Conservation (phyloP, 1,284 basidiomycete genomes). For the Heterobasidion annosum region DNA sequence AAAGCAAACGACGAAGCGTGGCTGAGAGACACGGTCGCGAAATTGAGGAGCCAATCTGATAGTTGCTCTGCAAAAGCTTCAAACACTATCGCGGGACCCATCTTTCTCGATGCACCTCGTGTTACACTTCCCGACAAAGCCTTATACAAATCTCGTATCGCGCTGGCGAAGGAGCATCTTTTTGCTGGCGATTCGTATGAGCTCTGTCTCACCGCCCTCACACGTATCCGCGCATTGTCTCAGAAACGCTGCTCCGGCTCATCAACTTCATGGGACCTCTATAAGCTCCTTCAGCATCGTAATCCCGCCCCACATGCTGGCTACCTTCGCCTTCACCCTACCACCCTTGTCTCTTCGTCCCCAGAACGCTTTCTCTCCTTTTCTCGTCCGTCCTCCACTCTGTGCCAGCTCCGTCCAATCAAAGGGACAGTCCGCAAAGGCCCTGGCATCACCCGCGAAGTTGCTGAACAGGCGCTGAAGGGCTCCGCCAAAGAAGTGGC, state of each 20-base stretch:
- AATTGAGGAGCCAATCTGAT: constrained; percentile 14
- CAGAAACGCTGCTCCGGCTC: constrained; percentile 23
- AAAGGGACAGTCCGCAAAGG: constrained; percentile 83
- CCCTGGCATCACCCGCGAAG: constrained; percentile 48
- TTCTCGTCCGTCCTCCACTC: constrained; percentile 48
- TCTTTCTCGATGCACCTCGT: constrained; percentile 16
- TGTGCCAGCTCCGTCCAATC: constrained; percentile 88
- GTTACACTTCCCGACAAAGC: constrained; percentile 45
- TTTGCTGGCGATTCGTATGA: constrained; percentile 93
- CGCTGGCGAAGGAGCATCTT: constrained; percentile 68
- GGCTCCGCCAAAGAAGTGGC: constrained; percentile 89
- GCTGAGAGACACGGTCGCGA: constrained; percentile 33
- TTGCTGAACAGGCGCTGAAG: constrained; percentile 57
- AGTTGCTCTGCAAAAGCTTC: not conserved
- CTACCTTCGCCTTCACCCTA: constrained; percentile 66
- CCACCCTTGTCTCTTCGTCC: constrained; percentile 70
- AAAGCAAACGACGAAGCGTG: constrained; percentile 48
- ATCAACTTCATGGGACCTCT: constrained; percentile 59
- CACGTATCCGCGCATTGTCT: constrained; percentile 35
- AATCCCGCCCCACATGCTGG: constrained; percentile 93
- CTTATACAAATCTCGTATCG: constrained; percentile 67
- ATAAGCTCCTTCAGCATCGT: constrained; percentile 58
- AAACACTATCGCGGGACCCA: not conserved
- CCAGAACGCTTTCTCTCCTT: constrained; percentile 94
- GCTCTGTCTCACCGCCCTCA: constrained; percentile 84